Percentiles rank a stretch among this genome's conserved stretches.
phyloP scores from a whole-genome alignment of 2,329 filamentous ascomycete genomes.

The Penicillium verrucosum region DNA sequence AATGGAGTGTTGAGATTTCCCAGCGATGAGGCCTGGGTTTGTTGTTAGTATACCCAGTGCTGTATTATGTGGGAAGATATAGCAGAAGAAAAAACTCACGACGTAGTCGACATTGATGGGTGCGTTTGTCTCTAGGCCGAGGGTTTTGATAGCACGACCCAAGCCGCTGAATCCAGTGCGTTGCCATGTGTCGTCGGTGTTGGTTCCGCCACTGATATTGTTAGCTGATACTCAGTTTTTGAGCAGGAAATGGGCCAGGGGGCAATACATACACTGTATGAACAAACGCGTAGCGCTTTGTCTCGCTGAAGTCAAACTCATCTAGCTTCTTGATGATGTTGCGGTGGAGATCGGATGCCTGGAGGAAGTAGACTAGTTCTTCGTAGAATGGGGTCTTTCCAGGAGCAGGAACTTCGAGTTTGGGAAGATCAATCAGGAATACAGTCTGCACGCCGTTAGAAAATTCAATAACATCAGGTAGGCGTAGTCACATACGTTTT shows the following conservation, averaged over 20 bases:
- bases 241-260: neutral
- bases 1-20: constrained; percentile 70
- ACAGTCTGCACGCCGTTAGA: constrained; percentile 55
- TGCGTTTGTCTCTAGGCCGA: constrained; percentile 58
- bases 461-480: neutral
- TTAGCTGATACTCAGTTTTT: constrained; percentile 11
- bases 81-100: constrained; percentile 42
- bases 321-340: constrained; percentile 65
- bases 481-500: constrained; percentile 60
- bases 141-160: constrained; percentile 59
- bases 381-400: constrained; percentile 59
- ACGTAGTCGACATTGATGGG: constrained; percentile 70
- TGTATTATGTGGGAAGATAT: neutral
- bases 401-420: constrained; percentile 21
- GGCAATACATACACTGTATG: constrained; percentile 68
- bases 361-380: constrained; percentile 68
- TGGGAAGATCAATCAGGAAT: constrained; percentile 88
- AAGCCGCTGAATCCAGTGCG: constrained; percentile 73
- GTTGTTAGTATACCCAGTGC: constrained; percentile 9
- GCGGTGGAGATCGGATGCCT: constrained; percentile 62
- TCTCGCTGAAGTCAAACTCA: constrained; percentile 78
- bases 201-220: constrained; percentile 53
- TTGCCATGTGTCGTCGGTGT: constrained; percentile 47
- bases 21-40: constrained; percentile 68
- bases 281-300: constrained; percentile 71